These are phyloP conservation scores for Clausena lansium DNA, from an alignment of 345 rosid genomes.

Conservation along the genomic window DNA sequence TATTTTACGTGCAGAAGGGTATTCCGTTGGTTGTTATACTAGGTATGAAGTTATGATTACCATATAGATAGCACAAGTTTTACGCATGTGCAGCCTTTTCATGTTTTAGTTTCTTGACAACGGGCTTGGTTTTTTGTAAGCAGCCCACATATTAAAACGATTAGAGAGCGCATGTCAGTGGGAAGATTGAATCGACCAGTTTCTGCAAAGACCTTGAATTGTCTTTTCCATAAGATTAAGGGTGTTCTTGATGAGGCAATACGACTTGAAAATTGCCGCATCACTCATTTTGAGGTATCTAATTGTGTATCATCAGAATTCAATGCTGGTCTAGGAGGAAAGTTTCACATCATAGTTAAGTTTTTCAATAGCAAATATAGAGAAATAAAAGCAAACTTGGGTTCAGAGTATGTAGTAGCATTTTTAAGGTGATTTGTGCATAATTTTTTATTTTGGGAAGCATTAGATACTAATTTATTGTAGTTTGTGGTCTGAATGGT, in stretches of 20 bases:
- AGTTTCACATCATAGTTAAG: neutral
- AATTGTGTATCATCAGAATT: neutral
- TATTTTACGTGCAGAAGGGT: constrained; percentile 70
- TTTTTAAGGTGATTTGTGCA: neutral
- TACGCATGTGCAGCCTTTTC: neutral
- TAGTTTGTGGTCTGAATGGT: neutral
- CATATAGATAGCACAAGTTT: neutral
- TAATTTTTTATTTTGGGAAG: neutral
- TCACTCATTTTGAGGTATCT: constrained; percentile 93
- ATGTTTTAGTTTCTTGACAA: constrained; percentile 1
- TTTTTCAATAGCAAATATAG: neutral
- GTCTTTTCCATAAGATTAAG: constrained; percentile 54
- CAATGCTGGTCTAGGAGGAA: neutral
- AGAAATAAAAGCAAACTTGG: neutral
- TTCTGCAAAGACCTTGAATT: constrained; percentile 49
- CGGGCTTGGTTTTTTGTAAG: constrained; percentile 17
- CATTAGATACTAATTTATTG: neutral
- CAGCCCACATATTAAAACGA: constrained; percentile 81
- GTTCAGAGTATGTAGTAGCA: neutral
- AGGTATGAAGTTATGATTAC: constrained; percentile 38
- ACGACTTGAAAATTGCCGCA: constrained; percentile 49
- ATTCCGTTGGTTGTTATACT: constrained; percentile 79
- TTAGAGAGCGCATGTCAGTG: constrained; percentile 73
- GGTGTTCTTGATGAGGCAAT: constrained; percentile 59
- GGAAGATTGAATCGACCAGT: constrained; percentile 62